Evolutionary conservation across 2,329 filamentous ascomycete species (phyloP).

Genomic region (Beauveria sp.): DNA sequence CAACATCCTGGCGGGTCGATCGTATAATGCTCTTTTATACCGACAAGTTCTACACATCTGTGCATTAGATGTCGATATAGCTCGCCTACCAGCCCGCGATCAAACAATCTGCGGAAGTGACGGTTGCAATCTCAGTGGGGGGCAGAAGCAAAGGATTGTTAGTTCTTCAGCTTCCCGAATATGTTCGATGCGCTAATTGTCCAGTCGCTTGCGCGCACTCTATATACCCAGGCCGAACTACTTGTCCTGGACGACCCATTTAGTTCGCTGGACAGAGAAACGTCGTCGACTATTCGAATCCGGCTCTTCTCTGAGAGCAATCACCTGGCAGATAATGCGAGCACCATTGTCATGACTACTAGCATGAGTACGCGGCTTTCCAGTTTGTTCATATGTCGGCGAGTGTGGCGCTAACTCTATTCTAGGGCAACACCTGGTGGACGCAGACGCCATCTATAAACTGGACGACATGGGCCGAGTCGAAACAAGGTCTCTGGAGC

Average conservation of each 20-base stretch:
- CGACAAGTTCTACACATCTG: constrained; percentile 26
- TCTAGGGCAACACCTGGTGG: background rate
- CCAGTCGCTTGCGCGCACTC: background rate
- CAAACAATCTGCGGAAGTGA: constrained; percentile 24
- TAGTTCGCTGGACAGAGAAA: constrained; percentile 12
- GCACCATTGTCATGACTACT: constrained; percentile 11
- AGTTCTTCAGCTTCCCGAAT: constrained; percentile 5
- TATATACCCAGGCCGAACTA: constrained; percentile 6
- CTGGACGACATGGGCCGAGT: background rate
- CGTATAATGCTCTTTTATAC: constrained; percentile 26
- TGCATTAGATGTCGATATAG: constrained; percentile 24
- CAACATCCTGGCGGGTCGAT: constrained; percentile 27
- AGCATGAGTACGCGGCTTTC: background rate
- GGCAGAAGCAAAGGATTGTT: constrained; percentile 27
- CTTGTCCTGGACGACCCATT: constrained; percentile 13
- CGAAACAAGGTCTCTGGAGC: background rate
- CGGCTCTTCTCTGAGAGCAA: constrained; percentile 10
- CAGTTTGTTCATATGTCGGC: background rate
- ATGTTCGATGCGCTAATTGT: background rate
- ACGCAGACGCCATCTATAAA: background rate
- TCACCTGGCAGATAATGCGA: constrained; percentile 1
- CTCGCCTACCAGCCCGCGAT: constrained; percentile 17
- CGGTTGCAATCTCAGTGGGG: constrained; percentile 27
- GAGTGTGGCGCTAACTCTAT: background rate
- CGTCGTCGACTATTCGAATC: background rate